Evolutionary conservation across 177 flowering plant species (phyloP), one percentile per base, ranked within the genome.

Genomic region (Vitis hybrid): DNA sequence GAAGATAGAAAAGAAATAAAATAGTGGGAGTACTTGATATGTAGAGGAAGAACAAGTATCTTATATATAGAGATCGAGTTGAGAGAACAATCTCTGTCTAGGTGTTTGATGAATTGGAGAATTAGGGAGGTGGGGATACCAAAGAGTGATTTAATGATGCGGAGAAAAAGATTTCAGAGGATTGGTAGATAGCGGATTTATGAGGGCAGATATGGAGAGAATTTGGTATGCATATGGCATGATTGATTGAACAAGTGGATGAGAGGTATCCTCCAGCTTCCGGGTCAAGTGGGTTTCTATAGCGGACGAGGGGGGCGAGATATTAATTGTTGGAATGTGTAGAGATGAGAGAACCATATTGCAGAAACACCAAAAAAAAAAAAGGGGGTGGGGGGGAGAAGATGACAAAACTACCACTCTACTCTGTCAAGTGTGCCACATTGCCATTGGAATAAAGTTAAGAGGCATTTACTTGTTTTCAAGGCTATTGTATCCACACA

Each of bases 181-280:
- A 46, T 51, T 55, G 61, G 41, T 57, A 48, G 69, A 13, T 51
- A 64, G 51, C 32, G 60, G 70, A 72, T 58, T 65, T 59, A 72
- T 71, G 3, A 68, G 35, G 76, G 50, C 71, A 49, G 67, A 59
- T 30, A 61, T 66, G 56, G 67, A 50, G 71, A 41, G 9, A 41
- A 41, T 41, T 6, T 41, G 48, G 48, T 41, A 41, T 41, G 48
- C 48, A 41, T 41, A 41, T 64, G 55, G 54, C 68, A 84, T 83
- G 80, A 82, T 78, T 80, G 85, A 79, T 62, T 64, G 80, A 82
- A 81, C 84, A 85, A 80, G 89, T 85, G 88, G 89, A 83, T 78
- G 78, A 75, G 81, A 80, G 80, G 61, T 41, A 41, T 6, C 9
- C 48, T 21, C 55, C 75, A 41, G 73, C 74, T 61, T 11, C 63